Evolutionary conservation across 163 green algal genomes (phyloP), one percentile per base, ranked within the genome.

Genomic region (Scenedesmus sp.): DNA sequence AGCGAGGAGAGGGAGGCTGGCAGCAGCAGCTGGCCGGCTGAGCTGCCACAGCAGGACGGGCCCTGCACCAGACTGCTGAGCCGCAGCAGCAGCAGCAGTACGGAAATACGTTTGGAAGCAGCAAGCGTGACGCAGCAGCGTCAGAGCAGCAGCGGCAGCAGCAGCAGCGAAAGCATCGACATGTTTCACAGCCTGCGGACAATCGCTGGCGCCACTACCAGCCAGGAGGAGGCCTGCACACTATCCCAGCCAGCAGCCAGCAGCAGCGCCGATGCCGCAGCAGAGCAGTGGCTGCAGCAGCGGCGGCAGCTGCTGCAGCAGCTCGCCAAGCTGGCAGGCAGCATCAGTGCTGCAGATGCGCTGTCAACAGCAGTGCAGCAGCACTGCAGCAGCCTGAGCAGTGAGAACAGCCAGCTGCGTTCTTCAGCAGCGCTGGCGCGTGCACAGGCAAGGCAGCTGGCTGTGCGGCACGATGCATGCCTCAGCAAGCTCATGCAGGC

Each of bases 401-500:
- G 57, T 8, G 52, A 59, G 9, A 88, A 74, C 23, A 88, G 57
- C 56, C 26, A 77, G 23, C 57, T 16, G 15, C 52, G 66, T 23
- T 59, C 56, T 7, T 59, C 57, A 10, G 10, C 57, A 10, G 57
- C 67, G 13, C 83, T 59, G 23, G 59, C 67, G 59, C 66, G 56
- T 10, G 59, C 52, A 26, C 82, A 67, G n/a, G 54, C 57, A 16
- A 54, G n/a, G 56, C 82, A 70, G 82, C 12, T 70, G 55, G 82
- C 55, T 70, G 20, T 88, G 8, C 59, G 23, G 2, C 57, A 77
- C 77, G 83, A 88, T 15, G 83, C 66, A 20, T 66, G 52, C 8
- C 57, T 77, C 57, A 74, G 46, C 57, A 79, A 67, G 34, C 84
- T 89, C n/a, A 89, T 89, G 84, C 84, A 62, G 84, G 84, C 84